Evolutionary conservation across 2,329 filamentous ascomycete genomes (phyloP).

Genomic region (Cadophora sp.): DNA sequence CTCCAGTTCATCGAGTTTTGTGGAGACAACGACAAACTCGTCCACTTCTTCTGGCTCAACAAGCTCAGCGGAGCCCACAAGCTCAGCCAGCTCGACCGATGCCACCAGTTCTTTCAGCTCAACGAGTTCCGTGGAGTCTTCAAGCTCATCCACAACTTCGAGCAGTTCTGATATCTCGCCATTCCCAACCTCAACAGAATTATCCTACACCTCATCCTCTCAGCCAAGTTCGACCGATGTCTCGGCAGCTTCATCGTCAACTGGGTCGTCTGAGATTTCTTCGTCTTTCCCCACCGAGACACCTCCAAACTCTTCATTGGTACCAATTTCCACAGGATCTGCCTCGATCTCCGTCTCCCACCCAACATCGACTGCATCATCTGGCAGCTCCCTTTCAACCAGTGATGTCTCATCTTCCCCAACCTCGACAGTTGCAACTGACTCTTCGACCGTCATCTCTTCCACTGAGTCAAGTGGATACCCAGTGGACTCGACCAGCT

Average conservation of each 20-base stretch:
- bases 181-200: not conserved
- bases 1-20: not conserved
- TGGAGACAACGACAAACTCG: not conserved
- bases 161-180: not conserved
- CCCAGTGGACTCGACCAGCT: not conserved
- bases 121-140: too few relatives aligned
- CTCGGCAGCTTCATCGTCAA: not conserved
- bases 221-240: not conserved
- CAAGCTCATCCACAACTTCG: not conserved
- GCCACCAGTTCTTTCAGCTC: too few relatives aligned
- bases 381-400: not conserved
- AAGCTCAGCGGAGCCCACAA: not conserved
- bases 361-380: not conserved
- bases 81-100: too few relatives aligned
- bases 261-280: not conserved
- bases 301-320: not conserved
- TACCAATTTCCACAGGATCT: not conserved
- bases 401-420: not conserved
- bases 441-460: not conserved
- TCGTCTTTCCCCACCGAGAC: not conserved
- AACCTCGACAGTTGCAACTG: not conserved
- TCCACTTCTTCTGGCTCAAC: not conserved
- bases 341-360: not conserved
- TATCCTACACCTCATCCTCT: not conserved
- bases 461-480: too few relatives aligned